phyloP scores from a whole-genome alignment of 345 rosid genomes.

The Heritiera fomes region DNA sequence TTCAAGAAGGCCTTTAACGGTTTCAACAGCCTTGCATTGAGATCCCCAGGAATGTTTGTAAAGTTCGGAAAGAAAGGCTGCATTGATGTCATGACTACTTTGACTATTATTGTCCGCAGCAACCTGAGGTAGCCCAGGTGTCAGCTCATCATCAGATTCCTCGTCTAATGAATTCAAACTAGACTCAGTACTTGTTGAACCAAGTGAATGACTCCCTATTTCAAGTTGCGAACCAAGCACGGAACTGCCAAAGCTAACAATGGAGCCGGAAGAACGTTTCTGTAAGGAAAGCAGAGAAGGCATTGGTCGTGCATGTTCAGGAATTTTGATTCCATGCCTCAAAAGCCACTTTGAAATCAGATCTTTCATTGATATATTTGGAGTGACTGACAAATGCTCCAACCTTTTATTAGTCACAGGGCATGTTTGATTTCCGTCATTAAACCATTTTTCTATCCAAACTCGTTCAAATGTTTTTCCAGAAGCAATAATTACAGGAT shows the following conservation, averaged over 20 bases:
- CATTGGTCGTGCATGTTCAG: constrained; percentile 10
- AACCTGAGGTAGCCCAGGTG: constrained; percentile 8
- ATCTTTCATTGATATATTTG: constrained; percentile 31
- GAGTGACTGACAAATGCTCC: constrained; percentile 29
- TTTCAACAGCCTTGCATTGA: constrained; percentile 33
- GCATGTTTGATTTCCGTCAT: constrained; percentile 34
- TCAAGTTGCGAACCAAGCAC: constrained; percentile 28
- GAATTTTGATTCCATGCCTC: constrained; percentile 26
- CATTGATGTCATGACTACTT: not conserved
- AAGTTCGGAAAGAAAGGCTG: constrained; percentile 24
- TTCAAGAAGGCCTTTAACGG: constrained; percentile 29
- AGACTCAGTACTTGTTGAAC: constrained; percentile 24
- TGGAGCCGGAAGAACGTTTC: constrained; percentile 22
- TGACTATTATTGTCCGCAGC: constrained; percentile 7
- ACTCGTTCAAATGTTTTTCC: constrained; percentile 43
- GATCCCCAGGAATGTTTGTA: constrained; percentile 35
- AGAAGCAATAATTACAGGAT: constrained; percentile 42
- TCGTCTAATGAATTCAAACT: constrained; percentile 4
- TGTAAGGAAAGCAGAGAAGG: constrained; percentile 6
- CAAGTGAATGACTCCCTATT: constrained; percentile 28
- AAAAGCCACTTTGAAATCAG: constrained; percentile 38
- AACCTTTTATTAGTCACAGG: constrained; percentile 34
- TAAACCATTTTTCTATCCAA: constrained; percentile 49
- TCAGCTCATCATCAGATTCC: not conserved
- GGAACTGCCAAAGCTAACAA: constrained; percentile 44